Percentiles rank a stretch among this genome's conserved stretches.
These are phyloP conservation scores for Gaeumannomyces tritici DNA, from an alignment of 2,329 filamentous ascomycete genomes.

Conservation along the genomic window DNA sequence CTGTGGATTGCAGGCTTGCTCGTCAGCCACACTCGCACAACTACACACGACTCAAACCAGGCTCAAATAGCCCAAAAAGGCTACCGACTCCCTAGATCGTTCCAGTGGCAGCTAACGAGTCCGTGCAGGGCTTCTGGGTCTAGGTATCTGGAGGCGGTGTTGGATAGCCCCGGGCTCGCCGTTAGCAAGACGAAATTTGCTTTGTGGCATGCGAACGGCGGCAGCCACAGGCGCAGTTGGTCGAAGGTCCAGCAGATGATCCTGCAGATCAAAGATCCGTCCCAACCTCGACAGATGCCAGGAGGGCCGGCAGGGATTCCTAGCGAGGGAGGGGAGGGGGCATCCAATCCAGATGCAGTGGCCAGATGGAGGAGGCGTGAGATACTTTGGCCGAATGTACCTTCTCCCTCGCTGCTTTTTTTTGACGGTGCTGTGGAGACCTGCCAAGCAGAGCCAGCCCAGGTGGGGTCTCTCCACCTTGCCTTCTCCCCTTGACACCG, in stretches of 20 bases:
- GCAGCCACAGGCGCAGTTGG: not conserved
- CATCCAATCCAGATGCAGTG: not conserved
- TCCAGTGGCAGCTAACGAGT: not conserved
- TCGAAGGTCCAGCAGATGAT: not conserved
- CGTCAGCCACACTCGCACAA: not conserved
- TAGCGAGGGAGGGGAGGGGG: not conserved
- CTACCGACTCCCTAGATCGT: no score
- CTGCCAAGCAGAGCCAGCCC: not conserved
- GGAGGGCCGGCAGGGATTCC: not conserved
- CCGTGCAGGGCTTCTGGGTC: not conserved
- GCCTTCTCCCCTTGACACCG: not conserved
- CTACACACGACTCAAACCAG: not conserved
- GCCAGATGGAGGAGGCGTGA: not conserved
- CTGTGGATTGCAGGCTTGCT: not conserved
- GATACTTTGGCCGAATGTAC: not conserved
- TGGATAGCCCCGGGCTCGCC: not conserved
- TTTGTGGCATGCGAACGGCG: not conserved
- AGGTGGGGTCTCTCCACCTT: not conserved
- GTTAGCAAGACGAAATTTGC: not conserved
- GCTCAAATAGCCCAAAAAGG: no score
- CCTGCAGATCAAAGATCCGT: not conserved
- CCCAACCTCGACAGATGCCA: not conserved
- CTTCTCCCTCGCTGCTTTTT: not conserved
- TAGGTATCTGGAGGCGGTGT: not conserved
- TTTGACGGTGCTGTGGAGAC: not conserved